phyloP scores from a whole-genome alignment of 164 flowering plant species.

The Magnolia kwangsiensis region DNA sequence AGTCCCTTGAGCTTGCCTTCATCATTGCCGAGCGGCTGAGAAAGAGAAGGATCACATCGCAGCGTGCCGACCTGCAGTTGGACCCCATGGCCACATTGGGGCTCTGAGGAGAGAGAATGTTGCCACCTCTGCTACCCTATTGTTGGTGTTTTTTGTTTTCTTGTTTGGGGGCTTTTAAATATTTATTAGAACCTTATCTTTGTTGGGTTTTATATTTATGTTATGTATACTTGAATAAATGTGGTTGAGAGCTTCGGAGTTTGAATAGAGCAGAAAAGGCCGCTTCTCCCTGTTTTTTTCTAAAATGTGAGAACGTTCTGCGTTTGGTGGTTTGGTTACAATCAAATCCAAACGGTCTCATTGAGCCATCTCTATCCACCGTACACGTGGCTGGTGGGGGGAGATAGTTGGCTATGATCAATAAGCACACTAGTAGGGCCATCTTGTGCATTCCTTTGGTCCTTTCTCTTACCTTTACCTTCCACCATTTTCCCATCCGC shows the following conservation, averaged over 20 bases:
- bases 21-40: constrained; percentile 80
- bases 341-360: too few relatives aligned
- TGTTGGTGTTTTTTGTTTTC: background rate
- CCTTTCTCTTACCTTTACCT: too few relatives aligned
- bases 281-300: background rate
- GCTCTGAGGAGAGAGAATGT: constrained; percentile 14
- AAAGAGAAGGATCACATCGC: constrained; percentile 54
- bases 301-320: too few relatives aligned
- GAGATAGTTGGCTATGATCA: too few relatives aligned
- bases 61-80: constrained; percentile 2
- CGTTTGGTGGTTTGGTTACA: background rate
- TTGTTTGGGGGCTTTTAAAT: background rate
- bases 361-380: background rate
- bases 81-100: constrained; percentile 26
- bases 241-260: background rate
- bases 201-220: background rate
- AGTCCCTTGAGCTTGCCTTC: constrained; percentile 85
- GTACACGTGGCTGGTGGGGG: background rate
- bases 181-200: background rate
- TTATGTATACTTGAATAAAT: constrained; percentile 1
- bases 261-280: background rate
- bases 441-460: too few relatives aligned
- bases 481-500: too few relatives aligned
- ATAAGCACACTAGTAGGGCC: too few relatives aligned
- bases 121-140: background rate